Percentiles rank a stretch among this genome's conserved stretches.
Evolutionary conservation across 495 filamentous ascomycete genomes (phyloP).

Genomic region (Xylaria acuta): DNA sequence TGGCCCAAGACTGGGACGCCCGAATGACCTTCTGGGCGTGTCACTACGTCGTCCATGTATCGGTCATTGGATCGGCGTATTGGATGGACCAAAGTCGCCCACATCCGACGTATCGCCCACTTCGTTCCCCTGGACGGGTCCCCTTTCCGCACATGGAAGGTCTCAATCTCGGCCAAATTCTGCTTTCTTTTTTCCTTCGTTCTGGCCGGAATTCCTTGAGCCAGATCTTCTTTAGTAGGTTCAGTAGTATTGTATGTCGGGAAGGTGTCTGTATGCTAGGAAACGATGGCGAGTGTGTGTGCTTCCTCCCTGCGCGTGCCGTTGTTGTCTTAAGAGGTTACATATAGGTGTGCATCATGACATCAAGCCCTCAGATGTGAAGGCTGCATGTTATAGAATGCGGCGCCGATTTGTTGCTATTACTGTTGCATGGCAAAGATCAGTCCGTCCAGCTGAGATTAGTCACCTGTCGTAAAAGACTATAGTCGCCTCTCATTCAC

Average conservation of each 20-base stretch:
- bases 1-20: not conserved
- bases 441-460: slow-evolving; percentile 23
- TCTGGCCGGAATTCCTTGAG: not conserved
- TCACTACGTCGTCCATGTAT: slow-evolving; percentile 4
- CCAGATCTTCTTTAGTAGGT: not conserved
- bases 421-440: slow-evolving; percentile 9
- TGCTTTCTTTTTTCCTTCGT: not conserved
- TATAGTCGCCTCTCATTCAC: not conserved
- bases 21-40: slow-evolving; percentile 21
- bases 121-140: not conserved
- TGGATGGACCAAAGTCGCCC: not conserved
- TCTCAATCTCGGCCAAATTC: slow-evolving; percentile 4
- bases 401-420: not conserved
- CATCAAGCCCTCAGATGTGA: slow-evolving; percentile 19
- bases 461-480: slow-evolving; percentile 23
- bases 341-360: slow-evolving; percentile 23
- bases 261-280: slow-evolving; percentile 2
- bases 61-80: not conserved
- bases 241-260: not conserved
- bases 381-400: slow-evolving; percentile 8
- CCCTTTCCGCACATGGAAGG: slow-evolving; percentile 15
- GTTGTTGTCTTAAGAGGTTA: not conserved
- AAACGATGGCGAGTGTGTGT: not conserved
- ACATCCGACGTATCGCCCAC: not conserved
- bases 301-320: slow-evolving; percentile 16